phyloP scores from a whole-genome alignment of 352 stramenopile genomes.

The Phytophthora multivora region DNA sequence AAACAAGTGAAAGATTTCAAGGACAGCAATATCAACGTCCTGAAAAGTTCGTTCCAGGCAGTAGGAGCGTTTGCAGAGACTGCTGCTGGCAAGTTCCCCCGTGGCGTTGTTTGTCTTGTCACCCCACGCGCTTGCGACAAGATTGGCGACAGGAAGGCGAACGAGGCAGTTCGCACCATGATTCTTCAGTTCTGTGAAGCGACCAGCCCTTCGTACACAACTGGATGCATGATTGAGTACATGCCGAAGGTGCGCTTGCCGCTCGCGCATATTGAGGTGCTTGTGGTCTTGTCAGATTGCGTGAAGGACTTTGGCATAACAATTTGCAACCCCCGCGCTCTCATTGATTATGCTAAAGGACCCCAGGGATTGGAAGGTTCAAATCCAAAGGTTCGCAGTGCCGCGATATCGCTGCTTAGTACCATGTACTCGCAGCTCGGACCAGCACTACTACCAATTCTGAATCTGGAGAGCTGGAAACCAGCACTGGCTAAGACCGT shows the following conservation, averaged over 20 bases:
- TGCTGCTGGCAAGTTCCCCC: constrained; percentile 64
- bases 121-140: constrained; percentile 79
- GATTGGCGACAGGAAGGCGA: constrained; percentile 81
- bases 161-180: constrained; percentile 72
- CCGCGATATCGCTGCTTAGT: constrained; percentile 68
- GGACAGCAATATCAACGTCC: constrained; percentile 90
- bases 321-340: constrained; percentile 65
- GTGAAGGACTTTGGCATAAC: constrained; percentile 80
- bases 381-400: constrained; percentile 78
- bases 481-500: constrained; percentile 76
- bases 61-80: constrained; percentile 74
- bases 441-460: constrained; percentile 74
- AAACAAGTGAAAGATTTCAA: constrained; percentile 89
- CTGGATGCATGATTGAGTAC: constrained; percentile 75
- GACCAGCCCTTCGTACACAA: constrained; percentile 74
- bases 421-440: constrained; percentile 88
- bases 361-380: constrained; percentile 72
- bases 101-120: constrained; percentile 73
- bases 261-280: constrained; percentile 71
- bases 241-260: constrained; percentile 84
- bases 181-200: constrained; percentile 79
- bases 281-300: constrained; percentile 68
- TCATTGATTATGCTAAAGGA: constrained; percentile 85
- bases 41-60: constrained; percentile 86
- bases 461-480: constrained; percentile 87